Base-by-base conservation (phyloP, 148 eudicot species). In the Fallopia convolvulus region DNA sequence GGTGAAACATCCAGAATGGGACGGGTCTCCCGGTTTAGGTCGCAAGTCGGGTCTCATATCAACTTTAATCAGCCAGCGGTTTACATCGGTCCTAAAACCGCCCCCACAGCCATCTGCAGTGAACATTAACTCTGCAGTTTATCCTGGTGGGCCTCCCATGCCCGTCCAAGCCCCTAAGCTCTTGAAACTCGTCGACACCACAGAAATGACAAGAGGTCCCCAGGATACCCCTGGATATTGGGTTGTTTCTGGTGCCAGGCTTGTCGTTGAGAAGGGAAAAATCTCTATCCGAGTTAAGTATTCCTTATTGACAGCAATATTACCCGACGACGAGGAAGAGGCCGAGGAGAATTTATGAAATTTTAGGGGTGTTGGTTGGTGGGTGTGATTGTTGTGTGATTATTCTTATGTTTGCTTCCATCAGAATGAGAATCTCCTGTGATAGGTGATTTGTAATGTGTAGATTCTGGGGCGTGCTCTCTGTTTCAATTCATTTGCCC, bases 191-290 rank as follows among this genome's bases (percentile, higher is more conserved):
- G 94, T 96, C 5, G 99, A 96, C 79, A 90, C 91, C 8, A 90
- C 99, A 0, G 99, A 96, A 79, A 96, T 96, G 99, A 80, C 90
- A 0, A 78, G 99, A 73, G 99, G 99, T 6, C 99, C 99, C n/a
- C 98, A 96, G 84, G 98, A 96, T 74, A 79, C 85, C 26, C 99
- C 99, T 0, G 99, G 99, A 55, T 96, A 96, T 79, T 96, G 99
- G 99, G 94, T 96, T 33, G 94, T 90, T 46, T 93, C 99, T 17
- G 99, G 99, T 58, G 98, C 99, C 48, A 84, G 92, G 55, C 98
- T 96, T 47, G 61, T 88, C 21, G 97, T 96, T 44, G 99, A 96
- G 80, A 91, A 91, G 83, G 97, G 98, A 52, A 96, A 84, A 83
- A 91, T 96, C 63, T 93, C 97, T 4, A 79, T 96, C 1, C 85